Evolutionary conservation across 179 eudicot species (phyloP), one percentile per base, ranked within the genome.

Genomic region (Spinacia oleracea): DNA sequence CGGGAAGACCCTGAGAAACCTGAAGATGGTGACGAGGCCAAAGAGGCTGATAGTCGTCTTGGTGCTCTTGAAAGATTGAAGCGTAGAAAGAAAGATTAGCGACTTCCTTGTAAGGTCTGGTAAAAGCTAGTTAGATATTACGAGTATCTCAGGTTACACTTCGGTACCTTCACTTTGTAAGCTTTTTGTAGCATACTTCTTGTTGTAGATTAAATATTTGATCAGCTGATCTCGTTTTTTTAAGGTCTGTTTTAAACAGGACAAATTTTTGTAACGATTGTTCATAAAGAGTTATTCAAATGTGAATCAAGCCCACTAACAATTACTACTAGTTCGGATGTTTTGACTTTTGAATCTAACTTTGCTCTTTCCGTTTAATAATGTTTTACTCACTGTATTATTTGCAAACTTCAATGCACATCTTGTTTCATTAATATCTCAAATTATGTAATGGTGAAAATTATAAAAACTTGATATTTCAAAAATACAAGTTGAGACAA

Each of bases 11-110:
- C 78, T 1, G 86, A 77, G 23, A 73, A 32, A 18, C 82, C 38
- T 11, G 88, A 63, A 46, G 86, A 78, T 55, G 92, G 62, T 16
- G 40, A 46, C 3, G 81, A 83, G 29, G 82, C 78, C 29, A 88
- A 87, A 68, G 88, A 80, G 0, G 75, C 46, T 3, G 93, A 88
- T 53, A 82, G 80, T 25, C 90, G 76, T 79, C 80, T 94, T 0
- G 97, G 97, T 14, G 97, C 97, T 5, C 82, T 92, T 5, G 98
- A 92, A 78, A 83, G 98, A 78, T 79, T 94, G 31, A 94, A 94
- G 65, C 81, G 96, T 51, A 86, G 79, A 80, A 89, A 87, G 69
- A 86, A 80, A 74, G 86, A 80, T 2, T 67, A 51, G 3, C 62
- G 55, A 38, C 21, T n/a, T 23, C 14, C 58, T 60, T 25, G 3